Evolutionary conservation across 495 filamentous ascomycete genomes (phyloP).

Genomic region (Xylaria palmicola): DNA sequence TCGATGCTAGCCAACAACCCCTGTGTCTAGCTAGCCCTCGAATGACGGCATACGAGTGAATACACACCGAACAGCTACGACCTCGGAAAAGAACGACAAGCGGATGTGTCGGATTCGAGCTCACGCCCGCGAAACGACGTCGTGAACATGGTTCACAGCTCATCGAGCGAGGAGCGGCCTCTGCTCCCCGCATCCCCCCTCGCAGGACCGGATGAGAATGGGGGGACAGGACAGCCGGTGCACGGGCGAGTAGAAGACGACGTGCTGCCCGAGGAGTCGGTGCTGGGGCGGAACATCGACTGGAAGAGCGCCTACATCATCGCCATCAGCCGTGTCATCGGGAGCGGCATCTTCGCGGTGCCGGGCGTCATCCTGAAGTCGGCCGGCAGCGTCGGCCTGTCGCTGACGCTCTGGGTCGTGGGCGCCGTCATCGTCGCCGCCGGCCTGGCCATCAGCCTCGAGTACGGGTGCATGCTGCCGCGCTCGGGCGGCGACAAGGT

Average conservation of each 20-base stretch:
- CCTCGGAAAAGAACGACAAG: background rate
- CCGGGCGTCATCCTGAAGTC: constrained; percentile 67
- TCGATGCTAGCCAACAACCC: no score
- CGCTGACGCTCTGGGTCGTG: constrained; percentile 61
- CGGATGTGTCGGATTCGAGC: background rate
- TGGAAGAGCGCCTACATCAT: constrained; percentile 72
- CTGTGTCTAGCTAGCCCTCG: background rate
- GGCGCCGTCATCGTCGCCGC: constrained; percentile 61
- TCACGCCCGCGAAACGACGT: background rate
- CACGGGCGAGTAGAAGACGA: constrained; percentile 50
- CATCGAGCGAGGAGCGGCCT: constrained; percentile 8
- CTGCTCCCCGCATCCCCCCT: constrained; percentile 4
- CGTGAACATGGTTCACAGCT: background rate
- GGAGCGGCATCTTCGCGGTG: constrained; percentile 73
- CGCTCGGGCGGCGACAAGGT: constrained; percentile 71
- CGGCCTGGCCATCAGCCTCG: constrained; percentile 60
- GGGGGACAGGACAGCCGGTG: constrained; percentile 21
- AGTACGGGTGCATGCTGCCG: constrained; percentile 73
- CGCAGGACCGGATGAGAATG: constrained; percentile 14
- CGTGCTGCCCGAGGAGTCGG: constrained; percentile 62
- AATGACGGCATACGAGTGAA: background rate
- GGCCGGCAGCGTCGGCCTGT: constrained; percentile 65
- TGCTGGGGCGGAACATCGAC: constrained; percentile 60
- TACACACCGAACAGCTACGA: background rate
- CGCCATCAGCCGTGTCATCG: constrained; percentile 74